Evolutionary conservation across 208 protist genomes (phyloP), one percentile per base, ranked within the genome.

Genomic region (Balamuthia mandrillaris): DNA sequence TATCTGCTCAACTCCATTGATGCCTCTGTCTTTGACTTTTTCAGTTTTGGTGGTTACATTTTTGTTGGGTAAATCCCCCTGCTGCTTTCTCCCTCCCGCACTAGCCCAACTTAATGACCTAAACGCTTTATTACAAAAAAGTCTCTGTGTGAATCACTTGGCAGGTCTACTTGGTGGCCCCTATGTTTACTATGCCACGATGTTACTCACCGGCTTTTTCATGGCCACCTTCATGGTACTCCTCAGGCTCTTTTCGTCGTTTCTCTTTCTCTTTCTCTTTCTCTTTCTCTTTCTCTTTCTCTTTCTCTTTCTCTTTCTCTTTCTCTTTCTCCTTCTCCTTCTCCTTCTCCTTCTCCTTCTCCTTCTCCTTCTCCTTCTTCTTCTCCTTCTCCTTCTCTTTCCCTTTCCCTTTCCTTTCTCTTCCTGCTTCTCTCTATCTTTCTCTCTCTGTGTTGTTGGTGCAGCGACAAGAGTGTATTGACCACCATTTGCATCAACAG

Each of bases 11-110:
- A 37, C 70, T 81, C 70, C n/a, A 58, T 27, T 42, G 75, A 81
- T 81, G 84, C 27, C 39, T 92, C 63, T 74, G 33, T 93, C 39
- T 77, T 91, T 27, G 91, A 93, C 81, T 82, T 91, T 51, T 56
- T 93, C 14, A 47, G 84, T 44, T 93, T 89, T 58, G 42, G 70
- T 52, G 86, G 81, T 44, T 92, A 92, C 81, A 92, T 91, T 74
- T 92, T 90, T 60, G 88, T 92, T 14, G 85, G 86, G 89, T 91
- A 88, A 68, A 31, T 68, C 16, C 29, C 29, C 29, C 60, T 35
- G 60, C 29, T 68, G 14, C n/a, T n/a, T 56, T 56, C 49, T 56
- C 49, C n/a, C 49, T n/a, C 49, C 35, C n/a, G n/a, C n/a, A n/a
- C n/a, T n/a, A n/a, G n/a, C n/a, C n/a, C n/a, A n/a, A n/a, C n/a